A percentile compares a stretch with the other conserved stretches of the same genome.
Conservation (phyloP, 163 green algal species). For the Prototheca wickerhamii region DNA sequence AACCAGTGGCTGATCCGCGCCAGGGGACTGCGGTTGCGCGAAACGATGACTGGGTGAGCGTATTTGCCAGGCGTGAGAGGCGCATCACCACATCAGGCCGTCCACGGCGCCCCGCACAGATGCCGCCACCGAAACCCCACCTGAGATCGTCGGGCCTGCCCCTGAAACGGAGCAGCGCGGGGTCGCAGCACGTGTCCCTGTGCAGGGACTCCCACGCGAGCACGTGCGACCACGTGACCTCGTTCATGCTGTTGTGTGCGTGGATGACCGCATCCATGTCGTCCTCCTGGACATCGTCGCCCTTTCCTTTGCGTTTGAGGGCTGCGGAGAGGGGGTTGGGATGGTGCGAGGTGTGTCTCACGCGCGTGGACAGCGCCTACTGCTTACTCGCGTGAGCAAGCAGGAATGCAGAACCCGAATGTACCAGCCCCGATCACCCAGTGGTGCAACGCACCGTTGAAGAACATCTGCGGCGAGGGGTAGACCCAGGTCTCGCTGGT, state of each 20-base stretch:
- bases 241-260: constrained; percentile 93
- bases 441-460: constrained; percentile 73
- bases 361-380: no score
- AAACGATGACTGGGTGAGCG: background rate
- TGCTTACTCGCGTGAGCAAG: no score
- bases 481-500: constrained; percentile 81
- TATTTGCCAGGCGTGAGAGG: no score
- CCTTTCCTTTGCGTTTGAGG: constrained; percentile 87
- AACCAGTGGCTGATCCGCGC: constrained; percentile 59
- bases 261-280: constrained; percentile 85
- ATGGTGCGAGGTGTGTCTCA: background rate
- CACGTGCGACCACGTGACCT: constrained; percentile 76
- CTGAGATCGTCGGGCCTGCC: constrained; percentile 84
- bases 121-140: constrained; percentile 12
- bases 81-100: no score
- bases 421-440: no score
- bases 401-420: no score
- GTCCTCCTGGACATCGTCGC: constrained; percentile 78
- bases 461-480: constrained; percentile 96
- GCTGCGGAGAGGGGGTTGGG: constrained; percentile 40
- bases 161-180: constrained; percentile 75
- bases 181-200: constrained; percentile 45
- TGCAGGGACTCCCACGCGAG: constrained; percentile 75
- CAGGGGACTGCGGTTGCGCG: constrained; percentile 49
- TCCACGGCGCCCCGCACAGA: no score